Evolutionary conservation across 2,329 filamentous ascomycete species (phyloP).

Genomic region (Ceratocystiopsis brevicomis): DNA sequence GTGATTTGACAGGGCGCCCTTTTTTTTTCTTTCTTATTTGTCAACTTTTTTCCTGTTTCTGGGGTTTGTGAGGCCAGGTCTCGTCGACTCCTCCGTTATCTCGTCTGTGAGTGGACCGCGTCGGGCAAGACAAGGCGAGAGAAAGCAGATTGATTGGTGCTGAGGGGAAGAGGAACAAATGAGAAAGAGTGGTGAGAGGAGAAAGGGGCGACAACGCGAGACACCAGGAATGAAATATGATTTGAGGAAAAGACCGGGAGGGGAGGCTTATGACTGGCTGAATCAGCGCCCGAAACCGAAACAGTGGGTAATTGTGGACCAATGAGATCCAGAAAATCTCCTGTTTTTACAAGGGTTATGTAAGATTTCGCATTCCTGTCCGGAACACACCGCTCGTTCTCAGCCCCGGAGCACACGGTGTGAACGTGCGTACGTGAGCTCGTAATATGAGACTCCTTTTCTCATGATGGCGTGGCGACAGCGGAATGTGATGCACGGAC

Average conservation of each 20-base stretch:
- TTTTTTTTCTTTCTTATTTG: neutral
- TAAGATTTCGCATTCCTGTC: too few relatives aligned
- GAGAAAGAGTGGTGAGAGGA: conserved; percentile 29
- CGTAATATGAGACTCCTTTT: too few relatives aligned
- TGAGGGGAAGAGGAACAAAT: neutral
- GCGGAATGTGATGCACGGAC: too few relatives aligned
- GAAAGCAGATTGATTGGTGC: too few relatives aligned
- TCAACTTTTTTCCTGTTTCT: neutral
- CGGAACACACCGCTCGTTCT: too few relatives aligned
- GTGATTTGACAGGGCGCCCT: neutral
- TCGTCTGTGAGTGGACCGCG: conserved; percentile 2
- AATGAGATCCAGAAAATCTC: too few relatives aligned
- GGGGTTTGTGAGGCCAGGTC: neutral
- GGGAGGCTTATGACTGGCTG: conserved; percentile 27
- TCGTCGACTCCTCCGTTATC: neutral
- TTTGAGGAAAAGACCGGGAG: conserved; percentile 24
- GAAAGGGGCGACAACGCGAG: conserved; percentile 19
- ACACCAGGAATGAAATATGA: conserved; percentile 23
- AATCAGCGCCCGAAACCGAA: conserved; percentile 12
- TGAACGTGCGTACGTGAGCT: too few relatives aligned
- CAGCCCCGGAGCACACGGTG: too few relatives aligned
- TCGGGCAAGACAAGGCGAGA: conserved; percentile 8
- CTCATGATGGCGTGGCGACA: too few relatives aligned
- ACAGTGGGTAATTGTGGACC: too few relatives aligned
- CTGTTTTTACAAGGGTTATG: too few relatives aligned